Evolutionary conservation across 768 basidiomycete genomes (phyloP), one percentile per base, ranked within the genome.

Genomic region (Goffeauzyma gilvescens): DNA sequence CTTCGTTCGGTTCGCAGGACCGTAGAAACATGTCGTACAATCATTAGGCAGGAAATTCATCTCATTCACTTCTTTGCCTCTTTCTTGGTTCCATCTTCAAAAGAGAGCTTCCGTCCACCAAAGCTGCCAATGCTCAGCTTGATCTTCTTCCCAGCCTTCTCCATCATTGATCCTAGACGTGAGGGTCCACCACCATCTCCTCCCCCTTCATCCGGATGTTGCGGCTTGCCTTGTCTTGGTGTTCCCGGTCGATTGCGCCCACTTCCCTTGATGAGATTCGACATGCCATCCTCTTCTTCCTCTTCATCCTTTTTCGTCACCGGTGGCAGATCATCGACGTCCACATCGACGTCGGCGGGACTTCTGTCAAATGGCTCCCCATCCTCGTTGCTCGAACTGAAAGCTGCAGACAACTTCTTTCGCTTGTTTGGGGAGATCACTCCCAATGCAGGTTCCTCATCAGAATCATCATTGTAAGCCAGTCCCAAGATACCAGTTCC

Each of bases 301-400:
- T 80, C 81, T 4, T 75, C 75, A 25, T 71, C 72, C 54, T 66
- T 62, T 55, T 75, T 69, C 38, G 75, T 66, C 33, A 75, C 71
- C 60, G 74, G 65, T 6, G 55, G 54, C 30, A 65, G 50, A 28
- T 59, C 60, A 10, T 48, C 58, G 28, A 62, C 37, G 42, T 55
- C 55, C 39, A 52, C 22, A 5, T 25, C 37, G 53, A 49, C 4
- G 57, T 35, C 30, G 23, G 36, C 44, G 53, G 33, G 30, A n/a
- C 31, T 39, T 44, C 35, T 13, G 21, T 22, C 24, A 37, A 41
- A 31, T 20, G 28, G 46, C 35, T 25, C 36, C 41, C 37, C 21
- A 24, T 14, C 34, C 10, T 41, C 38, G n/a, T 44, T 37, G 26
- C n/a, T n/a, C 26, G 42, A 28, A 31, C 41, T 2, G 53, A 47